A percentile compares a stretch with the other conserved stretches of the same genome.
Conservation (phyloP, 1,284 basidiomycete species). For the Tilletia caries region DNA sequence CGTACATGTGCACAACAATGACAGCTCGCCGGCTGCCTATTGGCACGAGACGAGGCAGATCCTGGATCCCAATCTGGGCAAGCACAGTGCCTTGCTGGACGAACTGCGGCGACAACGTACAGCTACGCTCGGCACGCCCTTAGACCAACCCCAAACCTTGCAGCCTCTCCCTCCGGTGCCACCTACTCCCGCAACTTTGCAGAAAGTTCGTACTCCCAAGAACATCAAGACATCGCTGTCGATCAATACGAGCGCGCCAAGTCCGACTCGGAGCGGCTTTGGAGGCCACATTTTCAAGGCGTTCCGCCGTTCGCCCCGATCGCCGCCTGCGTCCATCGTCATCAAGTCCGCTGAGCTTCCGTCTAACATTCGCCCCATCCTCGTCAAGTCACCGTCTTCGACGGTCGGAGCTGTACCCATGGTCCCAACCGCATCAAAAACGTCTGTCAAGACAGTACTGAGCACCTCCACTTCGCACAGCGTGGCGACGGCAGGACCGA, state of each 20-base stretch:
- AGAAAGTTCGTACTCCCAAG: not conserved
- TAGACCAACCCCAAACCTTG: not conserved
- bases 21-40: conserved; percentile 3
- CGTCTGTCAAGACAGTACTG: not conserved
- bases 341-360: not conserved
- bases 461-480: too few relatives aligned
- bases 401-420: not conserved
- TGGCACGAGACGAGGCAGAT: conserved; percentile 5
- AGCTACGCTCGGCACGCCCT: not conserved
- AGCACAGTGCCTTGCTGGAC: not conserved
- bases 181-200: not conserved
- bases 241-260: too few relatives aligned
- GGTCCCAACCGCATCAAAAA: not conserved
- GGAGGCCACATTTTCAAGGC: conserved; percentile 10
- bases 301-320: conserved; percentile 7
- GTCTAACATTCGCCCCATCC: too few relatives aligned
- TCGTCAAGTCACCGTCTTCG: too few relatives aligned
- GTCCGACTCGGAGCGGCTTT: not conserved
- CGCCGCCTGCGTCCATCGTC: not conserved
- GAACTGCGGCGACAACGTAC: conserved; percentile 7
- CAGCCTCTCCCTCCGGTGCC: not conserved
- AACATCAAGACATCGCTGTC: too few relatives aligned
- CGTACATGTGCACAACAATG: not conserved
- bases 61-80: not conserved
- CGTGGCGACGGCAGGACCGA: too few relatives aligned